These are phyloP conservation scores for Lepidium sativum DNA, from an alignment of 345 rosid species.

Conservation along the genomic window DNA sequence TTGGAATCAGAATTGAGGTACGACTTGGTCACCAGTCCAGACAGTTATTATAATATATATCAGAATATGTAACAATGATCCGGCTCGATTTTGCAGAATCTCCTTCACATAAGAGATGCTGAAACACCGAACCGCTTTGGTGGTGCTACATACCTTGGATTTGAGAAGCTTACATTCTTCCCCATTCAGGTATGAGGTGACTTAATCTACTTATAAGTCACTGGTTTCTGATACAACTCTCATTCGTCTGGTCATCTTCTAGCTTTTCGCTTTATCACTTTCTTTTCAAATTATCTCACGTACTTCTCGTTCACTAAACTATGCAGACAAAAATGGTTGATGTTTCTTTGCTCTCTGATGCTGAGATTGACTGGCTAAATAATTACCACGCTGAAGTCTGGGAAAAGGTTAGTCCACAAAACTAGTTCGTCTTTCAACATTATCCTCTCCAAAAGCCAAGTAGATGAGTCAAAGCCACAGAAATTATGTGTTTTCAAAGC, in stretches of 20 bases:
- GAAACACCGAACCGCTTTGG: slow-evolving; percentile 79
- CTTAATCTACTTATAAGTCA: not conserved
- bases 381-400: slow-evolving; percentile 78
- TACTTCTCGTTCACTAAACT: not conserved
- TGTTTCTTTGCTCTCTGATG: slow-evolving; percentile 44
- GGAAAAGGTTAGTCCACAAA: slow-evolving; percentile 59
- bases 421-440: not conserved
- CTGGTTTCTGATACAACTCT: not conserved
- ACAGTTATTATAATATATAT: not conserved
- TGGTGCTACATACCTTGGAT: slow-evolving; percentile 70
- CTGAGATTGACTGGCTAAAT: slow-evolving; percentile 76
- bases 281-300: slow-evolving; percentile 1
- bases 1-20: slow-evolving; percentile 98
- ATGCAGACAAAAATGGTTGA: slow-evolving; percentile 73
- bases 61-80: not conserved
- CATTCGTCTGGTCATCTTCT: slow-evolving; percentile 2
- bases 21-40: slow-evolving; percentile 7
- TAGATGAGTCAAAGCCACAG: not conserved
- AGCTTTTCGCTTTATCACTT: not conserved
- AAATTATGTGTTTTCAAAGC: not conserved
- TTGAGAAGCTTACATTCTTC: slow-evolving; percentile 77
- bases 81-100: slow-evolving; percentile 48
- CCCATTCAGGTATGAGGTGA: slow-evolving; percentile 67
- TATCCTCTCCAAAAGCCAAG: not conserved
- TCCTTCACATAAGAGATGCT: slow-evolving; percentile 56